A percentile compares a stretch with the other conserved stretches of the same genome.
phyloP scores from a whole-genome alignment of 2,329 filamentous ascomycete species.

The Xylaria sp. region DNA sequence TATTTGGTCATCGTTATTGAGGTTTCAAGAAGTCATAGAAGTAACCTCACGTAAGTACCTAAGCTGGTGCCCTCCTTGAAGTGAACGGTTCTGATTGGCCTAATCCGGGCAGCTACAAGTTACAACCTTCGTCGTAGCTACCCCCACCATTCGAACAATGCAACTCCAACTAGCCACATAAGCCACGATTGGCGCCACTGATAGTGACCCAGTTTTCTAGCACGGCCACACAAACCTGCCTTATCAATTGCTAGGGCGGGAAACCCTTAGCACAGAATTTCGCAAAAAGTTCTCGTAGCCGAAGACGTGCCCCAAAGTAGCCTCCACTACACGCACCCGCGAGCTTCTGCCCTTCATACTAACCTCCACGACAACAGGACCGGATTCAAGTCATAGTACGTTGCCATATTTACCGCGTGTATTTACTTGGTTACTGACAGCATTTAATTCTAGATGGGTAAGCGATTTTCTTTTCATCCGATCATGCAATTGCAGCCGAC shows the following conservation, averaged over 20 bases:
- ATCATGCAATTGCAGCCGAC: constrained; percentile 38
- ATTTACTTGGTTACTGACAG: constrained; percentile 39
- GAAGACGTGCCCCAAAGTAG: constrained; percentile 42
- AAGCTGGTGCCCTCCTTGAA: constrained; percentile 35
- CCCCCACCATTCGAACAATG: constrained; percentile 11
- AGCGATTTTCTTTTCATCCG: constrained; percentile 41
- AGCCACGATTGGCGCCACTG: constrained; percentile 29
- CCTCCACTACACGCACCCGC: constrained; percentile 43
- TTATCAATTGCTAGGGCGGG: constrained; percentile 45
- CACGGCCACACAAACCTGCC: constrained; percentile 38
- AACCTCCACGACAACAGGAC: constrained; percentile 57
- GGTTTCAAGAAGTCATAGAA: not conserved
- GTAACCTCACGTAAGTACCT: not conserved
- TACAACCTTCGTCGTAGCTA: not conserved
- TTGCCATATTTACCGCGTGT: constrained; percentile 41
- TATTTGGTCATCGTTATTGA: constrained; percentile 7
- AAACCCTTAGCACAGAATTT: constrained; percentile 51
- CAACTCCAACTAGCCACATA: constrained; percentile 19
- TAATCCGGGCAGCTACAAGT: not conserved
- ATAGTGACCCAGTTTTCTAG: constrained; percentile 5
- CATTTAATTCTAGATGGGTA: constrained; percentile 48
- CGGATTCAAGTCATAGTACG: constrained; percentile 61
- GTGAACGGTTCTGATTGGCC: constrained; percentile 38
- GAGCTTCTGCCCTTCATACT: constrained; percentile 44
- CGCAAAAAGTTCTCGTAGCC: constrained; percentile 47